phyloP scores from a whole-genome alignment of 2,329 filamentous ascomycete species.

The Penicillium sp. region DNA sequence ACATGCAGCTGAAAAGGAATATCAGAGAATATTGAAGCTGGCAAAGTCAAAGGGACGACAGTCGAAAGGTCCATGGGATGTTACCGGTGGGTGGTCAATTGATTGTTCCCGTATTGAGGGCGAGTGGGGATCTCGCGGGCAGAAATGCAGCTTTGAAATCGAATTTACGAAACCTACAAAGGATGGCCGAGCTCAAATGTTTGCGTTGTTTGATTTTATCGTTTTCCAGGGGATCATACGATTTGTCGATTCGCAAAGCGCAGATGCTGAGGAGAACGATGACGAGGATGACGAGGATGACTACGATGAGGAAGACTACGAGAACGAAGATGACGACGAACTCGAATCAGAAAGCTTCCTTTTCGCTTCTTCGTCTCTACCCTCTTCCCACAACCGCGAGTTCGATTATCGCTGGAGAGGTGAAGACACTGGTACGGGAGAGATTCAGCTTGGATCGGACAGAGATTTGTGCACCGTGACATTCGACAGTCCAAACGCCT shows the following conservation, averaged over 20 bases:
- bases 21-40: neutral
- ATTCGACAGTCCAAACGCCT: neutral
- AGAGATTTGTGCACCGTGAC: neutral
- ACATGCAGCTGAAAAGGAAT: neutral
- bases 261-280: neutral
- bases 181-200: neutral
- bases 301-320: neutral
- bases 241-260: neutral
- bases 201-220: neutral
- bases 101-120: neutral
- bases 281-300: neutral
- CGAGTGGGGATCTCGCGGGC: neutral
- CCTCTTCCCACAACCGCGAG: neutral
- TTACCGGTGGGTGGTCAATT: neutral
- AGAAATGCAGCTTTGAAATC: neutral
- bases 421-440: neutral
- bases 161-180: neutral
- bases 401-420: neutral
- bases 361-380: neutral
- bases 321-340: neutral
- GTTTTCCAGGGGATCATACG: neutral
- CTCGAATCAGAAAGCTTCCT: neutral
- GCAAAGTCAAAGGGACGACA: neutral
- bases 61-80: neutral
- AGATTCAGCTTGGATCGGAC: neutral